Percentiles rank a stretch among this genome's conserved stretches.
Conservation (phyloP, 2,329 filamentous ascomycete genomes). For the Pseudogymnoascus sp. region DNA sequence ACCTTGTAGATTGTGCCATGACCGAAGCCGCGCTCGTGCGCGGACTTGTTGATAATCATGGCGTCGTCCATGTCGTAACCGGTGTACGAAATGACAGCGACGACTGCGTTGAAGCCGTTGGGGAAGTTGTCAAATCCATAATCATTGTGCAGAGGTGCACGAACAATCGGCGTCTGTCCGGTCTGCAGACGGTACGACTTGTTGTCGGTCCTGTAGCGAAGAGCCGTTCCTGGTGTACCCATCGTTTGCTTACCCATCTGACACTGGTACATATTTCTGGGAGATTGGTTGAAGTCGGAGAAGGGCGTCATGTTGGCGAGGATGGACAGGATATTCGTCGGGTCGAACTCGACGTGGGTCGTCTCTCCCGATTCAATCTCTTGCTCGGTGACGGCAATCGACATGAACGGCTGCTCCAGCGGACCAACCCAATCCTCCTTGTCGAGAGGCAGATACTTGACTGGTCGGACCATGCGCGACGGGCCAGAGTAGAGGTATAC, state of each 20-base stretch:
- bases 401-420: slow-evolving; percentile 97
- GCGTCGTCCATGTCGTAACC: slow-evolving; percentile 99
- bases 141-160: slow-evolving; percentile 85
- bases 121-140: slow-evolving; percentile 98
- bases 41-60: slow-evolving; percentile 98
- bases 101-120: slow-evolving; percentile 89
- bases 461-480: slow-evolving; percentile 80
- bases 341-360: slow-evolving; percentile 88
- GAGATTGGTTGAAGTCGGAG: slow-evolving; percentile 97
- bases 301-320: slow-evolving; percentile 98
- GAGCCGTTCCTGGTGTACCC: slow-evolving; percentile 85
- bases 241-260: slow-evolving; percentile 99
- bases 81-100: slow-evolving; percentile 97
- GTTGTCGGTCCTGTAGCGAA: slow-evolving; percentile 88
- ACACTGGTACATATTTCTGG: slow-evolving; percentile 98
- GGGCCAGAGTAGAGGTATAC: slow-evolving; percentile 86
- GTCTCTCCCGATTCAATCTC: slow-evolving; percentile 84
- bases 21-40: slow-evolving; percentile 91
- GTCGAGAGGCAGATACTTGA: slow-evolving; percentile 82
- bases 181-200: slow-evolving; percentile 93
- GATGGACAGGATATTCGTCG: slow-evolving; percentile 95
- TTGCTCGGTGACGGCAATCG: slow-evolving; percentile 81
- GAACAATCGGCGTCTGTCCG: slow-evolving; percentile 88
- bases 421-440: slow-evolving; percentile 84
- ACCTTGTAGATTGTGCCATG: slow-evolving; percentile 97